Evolutionary conservation across 2,329 filamentous ascomycete genomes (phyloP), one percentile per base, ranked within the genome.

Genomic region (Beauveria australis): DNA sequence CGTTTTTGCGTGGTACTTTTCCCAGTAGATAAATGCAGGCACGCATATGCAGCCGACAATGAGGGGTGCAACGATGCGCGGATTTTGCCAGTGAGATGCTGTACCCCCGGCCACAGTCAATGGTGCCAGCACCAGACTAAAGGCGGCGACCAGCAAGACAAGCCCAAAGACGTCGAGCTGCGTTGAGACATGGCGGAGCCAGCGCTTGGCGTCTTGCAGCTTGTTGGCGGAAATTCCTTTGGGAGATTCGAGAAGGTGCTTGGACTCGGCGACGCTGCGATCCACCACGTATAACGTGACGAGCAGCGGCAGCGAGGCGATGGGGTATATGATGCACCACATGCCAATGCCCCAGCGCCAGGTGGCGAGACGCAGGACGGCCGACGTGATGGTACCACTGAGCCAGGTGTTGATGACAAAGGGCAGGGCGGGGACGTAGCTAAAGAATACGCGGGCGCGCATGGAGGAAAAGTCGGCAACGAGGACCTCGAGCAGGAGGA

Each of bases 281-380:
- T 73, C 71, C 12, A 75, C 66, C 3, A 66, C 65, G 54, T 72
- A 71, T 0, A 75, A 73, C 0, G 78, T 76, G 0, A 74, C 64
- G 19, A 87, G 71, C 0, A 87, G 74, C 1, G 85, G 83, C 5
- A 85, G 62, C 0, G 80, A 76, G 60, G 79, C 80, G 8, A 82
- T 73, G 1, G 84, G 80, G 66, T 82, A 86, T 54, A 86, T 83
- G 63, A 87, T 80, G 52, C 76, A 77, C 77, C 81, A 87, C 83
- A 87, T 87, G 64, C 83, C 84, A 26, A 85, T 77, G 16, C 84
- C 85, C 83, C 83, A 87, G 61, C 78, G 72, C 85, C 85, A 88
- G 1, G 74, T 78, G 0, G 81, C 81, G 2, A 67, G 68, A 0
- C 61, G 65, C 22, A 86, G 67, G 0, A 86, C 81, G 0, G 80